A percentile compares a stretch with the other conserved stretches of the same genome.
Evolutionary conservation across 306 rosid species (phyloP).

Genomic region (Trifolium dubium): DNA sequence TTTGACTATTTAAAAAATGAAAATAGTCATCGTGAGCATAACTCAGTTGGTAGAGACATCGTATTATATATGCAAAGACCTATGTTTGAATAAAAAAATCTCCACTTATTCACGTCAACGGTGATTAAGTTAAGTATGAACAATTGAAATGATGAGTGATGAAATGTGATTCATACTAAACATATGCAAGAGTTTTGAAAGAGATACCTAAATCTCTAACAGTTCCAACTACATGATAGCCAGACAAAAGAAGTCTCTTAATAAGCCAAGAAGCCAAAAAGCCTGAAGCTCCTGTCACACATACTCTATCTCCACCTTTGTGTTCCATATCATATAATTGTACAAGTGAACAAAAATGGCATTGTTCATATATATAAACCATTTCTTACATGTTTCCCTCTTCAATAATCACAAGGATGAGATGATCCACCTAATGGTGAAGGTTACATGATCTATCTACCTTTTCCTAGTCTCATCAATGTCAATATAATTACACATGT

Average conservation of each 20-base stretch:
- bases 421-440: slow-evolving; percentile 35
- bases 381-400: not conserved
- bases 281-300: slow-evolving; percentile 91
- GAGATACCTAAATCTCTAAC: slow-evolving; percentile 77
- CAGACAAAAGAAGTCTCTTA: slow-evolving; percentile 74
- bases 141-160: not conserved
- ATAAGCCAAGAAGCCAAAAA: slow-evolving; percentile 87
- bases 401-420: slow-evolving; percentile 33
- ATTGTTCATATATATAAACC: not conserved
- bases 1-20: too few species aligned
- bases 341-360: not conserved
- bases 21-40: too few species aligned
- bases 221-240: slow-evolving; percentile 75
- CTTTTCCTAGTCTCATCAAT: not conserved
- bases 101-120: too few species aligned
- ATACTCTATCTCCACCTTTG: slow-evolving; percentile 68
- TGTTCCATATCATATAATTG: slow-evolving; percentile 36
- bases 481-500: too few species aligned
- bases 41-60: too few species aligned
- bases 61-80: too few species aligned
- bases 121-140: not conserved
- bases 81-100: too few species aligned
- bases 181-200: not conserved
- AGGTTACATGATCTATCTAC: slow-evolving; percentile 17
- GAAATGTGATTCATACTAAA: not conserved